Evolutionary conservation across 768 basidiomycete genomes (phyloP).

Genomic region (Panellus pusillus): DNA sequence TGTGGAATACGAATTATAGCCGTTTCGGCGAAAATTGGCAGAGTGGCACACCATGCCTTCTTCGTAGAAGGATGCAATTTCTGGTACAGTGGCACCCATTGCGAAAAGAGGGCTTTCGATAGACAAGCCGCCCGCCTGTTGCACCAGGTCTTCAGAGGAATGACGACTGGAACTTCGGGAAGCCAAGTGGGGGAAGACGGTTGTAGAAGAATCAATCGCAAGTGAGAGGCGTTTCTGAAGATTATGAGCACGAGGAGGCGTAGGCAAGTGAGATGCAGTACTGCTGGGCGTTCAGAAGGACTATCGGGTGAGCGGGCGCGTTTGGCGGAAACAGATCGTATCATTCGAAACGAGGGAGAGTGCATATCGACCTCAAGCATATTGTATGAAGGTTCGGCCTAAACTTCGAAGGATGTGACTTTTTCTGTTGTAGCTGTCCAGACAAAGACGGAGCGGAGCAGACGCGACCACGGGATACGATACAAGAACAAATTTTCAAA

Average conservation of each 20-base stretch:
- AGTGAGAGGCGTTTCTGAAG: conserved; percentile 61
- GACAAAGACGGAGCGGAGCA: neutral
- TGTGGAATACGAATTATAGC: conserved; percentile 14
- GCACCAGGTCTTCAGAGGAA: conserved; percentile 73
- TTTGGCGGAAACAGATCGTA: conserved; percentile 43
- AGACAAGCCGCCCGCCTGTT: conserved; percentile 64
- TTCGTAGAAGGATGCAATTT: conserved; percentile 29
- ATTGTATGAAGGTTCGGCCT: conserved; percentile 2
- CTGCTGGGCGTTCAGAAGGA: conserved; percentile 53
- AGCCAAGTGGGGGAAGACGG: conserved; percentile 19
- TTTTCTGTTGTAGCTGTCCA: no score
- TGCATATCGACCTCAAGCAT: conserved; percentile 58
- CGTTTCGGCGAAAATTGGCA: neutral
- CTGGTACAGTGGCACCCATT: neutral
- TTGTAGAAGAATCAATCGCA: conserved; percentile 26
- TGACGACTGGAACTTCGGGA: conserved; percentile 37
- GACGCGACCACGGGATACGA: no score
- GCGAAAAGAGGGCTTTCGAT: conserved; percentile 52
- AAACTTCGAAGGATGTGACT: neutral
- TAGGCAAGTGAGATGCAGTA: conserved; percentile 31
- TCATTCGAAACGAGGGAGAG: conserved; percentile 40
- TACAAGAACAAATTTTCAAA: no score
- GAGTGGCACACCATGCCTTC: conserved; percentile 49
- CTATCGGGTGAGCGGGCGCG: conserved; percentile 63
- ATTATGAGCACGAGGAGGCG: neutral